These are phyloP conservation scores for Hanseniaspora occidentalis DNA, from an alignment of 805 yeast species.

Conservation along the genomic window DNA sequence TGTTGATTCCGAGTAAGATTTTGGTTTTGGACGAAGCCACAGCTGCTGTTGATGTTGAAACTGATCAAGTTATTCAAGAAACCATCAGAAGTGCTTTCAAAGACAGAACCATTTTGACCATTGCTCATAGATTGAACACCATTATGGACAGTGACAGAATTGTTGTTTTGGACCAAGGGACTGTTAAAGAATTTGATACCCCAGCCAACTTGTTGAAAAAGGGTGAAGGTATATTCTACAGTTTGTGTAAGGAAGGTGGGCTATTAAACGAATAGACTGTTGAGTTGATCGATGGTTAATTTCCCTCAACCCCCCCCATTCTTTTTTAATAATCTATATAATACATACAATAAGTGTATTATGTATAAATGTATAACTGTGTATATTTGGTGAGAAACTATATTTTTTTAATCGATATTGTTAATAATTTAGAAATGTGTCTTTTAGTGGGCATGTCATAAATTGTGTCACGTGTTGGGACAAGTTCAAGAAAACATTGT, in stretches of 20 bases:
- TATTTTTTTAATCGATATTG: no score
- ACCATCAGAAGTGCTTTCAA: constrained; percentile 66
- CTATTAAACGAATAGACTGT: constrained; percentile 15
- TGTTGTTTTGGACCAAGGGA: constrained; percentile 63
- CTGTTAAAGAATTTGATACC: constrained; percentile 63
- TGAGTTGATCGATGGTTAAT: not conserved
- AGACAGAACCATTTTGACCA: constrained; percentile 68
- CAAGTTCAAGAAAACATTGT: no score
- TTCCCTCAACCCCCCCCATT: not conserved
- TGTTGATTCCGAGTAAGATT: constrained; percentile 49
- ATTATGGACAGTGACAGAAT: constrained; percentile 72
- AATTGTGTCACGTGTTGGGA: no score
- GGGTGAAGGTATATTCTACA: constrained; percentile 59
- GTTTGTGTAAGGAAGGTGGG: constrained; percentile 77
- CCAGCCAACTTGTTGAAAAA: constrained; percentile 56
- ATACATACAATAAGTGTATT: no score
- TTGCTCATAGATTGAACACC: constrained; percentile 77
- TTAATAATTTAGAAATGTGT: no score
- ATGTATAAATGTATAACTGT: no score
- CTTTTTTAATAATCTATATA: no score
- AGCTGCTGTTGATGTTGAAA: constrained; percentile 80
- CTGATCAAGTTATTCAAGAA: constrained; percentile 65
- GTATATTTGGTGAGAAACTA: no score
- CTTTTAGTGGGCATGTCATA: no score
- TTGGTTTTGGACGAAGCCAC: constrained; percentile 77